A percentile compares a stretch with the other conserved stretches of the same genome.
Conservation (phyloP, 139 green algal genomes). For the Tetraselmis striata region DNA sequence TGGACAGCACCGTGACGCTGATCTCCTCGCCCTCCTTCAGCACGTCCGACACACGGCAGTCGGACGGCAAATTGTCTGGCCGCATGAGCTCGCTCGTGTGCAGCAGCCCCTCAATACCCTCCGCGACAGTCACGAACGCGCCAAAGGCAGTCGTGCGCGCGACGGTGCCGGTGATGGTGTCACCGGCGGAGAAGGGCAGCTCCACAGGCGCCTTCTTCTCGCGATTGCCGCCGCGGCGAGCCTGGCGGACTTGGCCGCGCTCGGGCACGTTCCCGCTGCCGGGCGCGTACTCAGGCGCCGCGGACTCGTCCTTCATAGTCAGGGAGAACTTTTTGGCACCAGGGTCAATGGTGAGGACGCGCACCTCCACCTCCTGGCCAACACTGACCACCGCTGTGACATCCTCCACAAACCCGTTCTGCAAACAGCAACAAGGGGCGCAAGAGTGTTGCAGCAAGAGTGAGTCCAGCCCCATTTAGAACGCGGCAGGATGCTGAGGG, state of each 20-base stretch:
- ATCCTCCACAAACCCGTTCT: slow-evolving; percentile 43
- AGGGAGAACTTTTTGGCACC: slow-evolving; percentile 43
- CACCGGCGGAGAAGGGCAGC: slow-evolving; percentile 30
- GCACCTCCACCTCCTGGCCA: slow-evolving; percentile 40
- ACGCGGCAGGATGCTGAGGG: no score
- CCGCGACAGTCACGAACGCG: slow-evolving; percentile 59
- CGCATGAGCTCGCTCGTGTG: slow-evolving; percentile 51
- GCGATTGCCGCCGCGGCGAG: not conserved
- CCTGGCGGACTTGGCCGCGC: not conserved
- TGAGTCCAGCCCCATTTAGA: no score
- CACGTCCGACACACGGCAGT: slow-evolving; percentile 12
- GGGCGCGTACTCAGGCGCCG: not conserved
- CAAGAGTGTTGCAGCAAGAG: no score
- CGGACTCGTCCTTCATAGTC: slow-evolving; percentile 32
- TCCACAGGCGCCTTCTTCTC: not conserved
- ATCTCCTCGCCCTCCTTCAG: slow-evolving; percentile 43
- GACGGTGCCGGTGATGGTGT: slow-evolving; percentile 52
- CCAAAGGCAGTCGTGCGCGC: slow-evolving; percentile 39
- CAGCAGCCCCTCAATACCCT: slow-evolving; percentile 60
- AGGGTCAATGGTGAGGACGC: slow-evolving; percentile 34
- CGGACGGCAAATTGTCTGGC: slow-evolving; percentile 24
- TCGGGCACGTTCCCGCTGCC: not conserved
- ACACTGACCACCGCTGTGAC: slow-evolving; percentile 34
- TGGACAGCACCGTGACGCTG: slow-evolving; percentile 36
- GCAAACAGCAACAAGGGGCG: not conserved